Conservation (phyloP, 257 asterid genomes). For the Fraxinus quadrangulata region DNA sequence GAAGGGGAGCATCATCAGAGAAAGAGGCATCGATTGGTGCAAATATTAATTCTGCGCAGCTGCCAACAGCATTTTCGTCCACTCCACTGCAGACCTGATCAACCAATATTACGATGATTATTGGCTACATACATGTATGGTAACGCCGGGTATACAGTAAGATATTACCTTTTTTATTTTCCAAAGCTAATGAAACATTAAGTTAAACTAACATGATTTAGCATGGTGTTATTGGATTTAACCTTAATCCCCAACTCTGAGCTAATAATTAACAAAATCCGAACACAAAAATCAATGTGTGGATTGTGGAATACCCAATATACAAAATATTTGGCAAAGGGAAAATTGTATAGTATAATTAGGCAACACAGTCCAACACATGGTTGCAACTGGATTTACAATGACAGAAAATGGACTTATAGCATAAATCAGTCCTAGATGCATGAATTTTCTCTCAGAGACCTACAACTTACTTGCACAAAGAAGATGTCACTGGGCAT, state of each 20-base stretch:
- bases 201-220: too few relatives aligned
- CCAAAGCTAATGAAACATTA: neutral
- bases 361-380: too few relatives aligned
- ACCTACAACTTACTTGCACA: conserved; percentile 65
- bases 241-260: too few relatives aligned
- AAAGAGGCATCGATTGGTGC: conserved; percentile 98
- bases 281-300: too few relatives aligned
- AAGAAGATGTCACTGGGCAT: conserved; percentile 89
- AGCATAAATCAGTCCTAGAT: neutral
- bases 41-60: conserved; percentile 82
- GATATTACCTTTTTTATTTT: neutral
- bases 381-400: too few relatives aligned
- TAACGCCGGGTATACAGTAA: neutral
- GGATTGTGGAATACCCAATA: too few relatives aligned
- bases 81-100: conserved; percentile 89
- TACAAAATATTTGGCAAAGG: neutral
- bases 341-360: neutral
- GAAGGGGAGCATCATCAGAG: conserved; percentile 96
- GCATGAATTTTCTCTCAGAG: neutral
- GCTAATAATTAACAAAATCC: too few relatives aligned
- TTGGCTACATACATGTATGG: neutral
- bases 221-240: too few relatives aligned
- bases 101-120: conserved; percentile 12
- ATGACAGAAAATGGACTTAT: too few relatives aligned
- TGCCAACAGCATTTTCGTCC: conserved; percentile 79